These are phyloP conservation scores for Aspergillus fructus DNA, from an alignment of 2,329 filamentous ascomycete species.

Conservation along the genomic window DNA sequence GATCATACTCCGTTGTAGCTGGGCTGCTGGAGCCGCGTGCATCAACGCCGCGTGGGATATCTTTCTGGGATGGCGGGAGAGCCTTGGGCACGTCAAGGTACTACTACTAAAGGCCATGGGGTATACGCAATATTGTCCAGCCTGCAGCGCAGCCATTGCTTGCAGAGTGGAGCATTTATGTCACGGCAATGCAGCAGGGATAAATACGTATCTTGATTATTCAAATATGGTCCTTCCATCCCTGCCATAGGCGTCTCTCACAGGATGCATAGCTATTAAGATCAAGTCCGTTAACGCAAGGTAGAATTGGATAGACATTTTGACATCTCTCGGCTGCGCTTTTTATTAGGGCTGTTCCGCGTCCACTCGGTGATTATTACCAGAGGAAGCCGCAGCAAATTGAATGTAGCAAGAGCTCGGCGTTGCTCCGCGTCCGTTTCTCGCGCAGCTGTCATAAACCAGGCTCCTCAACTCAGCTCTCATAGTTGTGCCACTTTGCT, in stretches of 20 bases:
- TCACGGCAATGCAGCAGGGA: conserved; percentile 1
- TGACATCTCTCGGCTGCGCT: not conserved
- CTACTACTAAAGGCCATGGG: not conserved
- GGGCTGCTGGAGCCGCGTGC: not conserved
- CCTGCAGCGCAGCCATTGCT: not conserved
- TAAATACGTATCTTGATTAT: not conserved
- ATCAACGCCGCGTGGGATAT: not conserved
- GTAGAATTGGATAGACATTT: not conserved
- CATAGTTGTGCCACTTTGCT: not conserved
- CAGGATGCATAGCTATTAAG: not conserved
- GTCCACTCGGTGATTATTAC: not conserved
- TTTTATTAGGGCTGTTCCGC: not conserved
- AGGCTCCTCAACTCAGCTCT: not conserved
- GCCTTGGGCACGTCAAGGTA: conserved; percentile 13
- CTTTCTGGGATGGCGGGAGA: conserved; percentile 19
- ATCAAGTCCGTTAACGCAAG: not conserved
- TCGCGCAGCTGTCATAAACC: not conserved
- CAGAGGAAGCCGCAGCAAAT: not conserved
- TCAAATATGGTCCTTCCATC: not conserved
- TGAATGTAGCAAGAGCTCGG: not conserved
- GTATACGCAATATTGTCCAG: not conserved
- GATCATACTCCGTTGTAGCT: not conserved
- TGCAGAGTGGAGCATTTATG: not conserved
- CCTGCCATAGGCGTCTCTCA: not conserved
- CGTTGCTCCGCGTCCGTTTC: not conserved